These are phyloP conservation scores for Ogataea nakhonphanomensis DNA, from an alignment of 805 yeast species.

Conservation along the genomic window DNA sequence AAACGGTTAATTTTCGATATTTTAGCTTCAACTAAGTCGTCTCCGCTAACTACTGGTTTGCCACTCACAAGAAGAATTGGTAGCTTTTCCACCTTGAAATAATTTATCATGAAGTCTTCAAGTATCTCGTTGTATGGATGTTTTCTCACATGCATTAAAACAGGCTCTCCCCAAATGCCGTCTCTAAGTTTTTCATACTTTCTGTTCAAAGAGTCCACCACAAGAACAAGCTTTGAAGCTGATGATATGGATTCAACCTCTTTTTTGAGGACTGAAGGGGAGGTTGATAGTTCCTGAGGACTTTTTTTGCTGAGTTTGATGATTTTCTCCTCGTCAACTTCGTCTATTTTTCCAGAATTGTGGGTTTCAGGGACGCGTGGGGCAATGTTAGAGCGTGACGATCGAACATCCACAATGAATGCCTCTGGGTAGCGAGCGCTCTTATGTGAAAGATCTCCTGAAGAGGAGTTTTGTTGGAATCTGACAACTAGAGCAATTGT, in stretches of 20 bases:
- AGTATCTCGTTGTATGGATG: conserved; percentile 6
- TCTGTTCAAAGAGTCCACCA: conserved; percentile 5
- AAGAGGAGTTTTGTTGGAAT: too few species aligned
- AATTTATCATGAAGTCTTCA: conserved; percentile 2
- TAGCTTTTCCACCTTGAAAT: conserved; percentile 8
- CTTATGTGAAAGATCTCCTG: too few species aligned
- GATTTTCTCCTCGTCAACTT: not conserved
- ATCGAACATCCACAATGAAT: not conserved
- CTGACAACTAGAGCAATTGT: not conserved
- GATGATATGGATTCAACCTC: conserved; percentile 7
- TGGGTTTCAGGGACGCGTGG: too few species aligned
- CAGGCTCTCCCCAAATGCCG: conserved; percentile 8
- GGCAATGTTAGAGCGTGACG: too few species aligned
- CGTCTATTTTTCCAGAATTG: too few species aligned
- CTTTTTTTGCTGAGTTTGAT: not conserved
- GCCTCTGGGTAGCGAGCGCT: not conserved
- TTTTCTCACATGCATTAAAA: conserved; percentile 8
- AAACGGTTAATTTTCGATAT: conserved; percentile 3
- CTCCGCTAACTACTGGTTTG: conserved; percentile 5
- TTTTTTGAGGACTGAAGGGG: not conserved
- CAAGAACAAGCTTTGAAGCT: conserved; percentile 7
- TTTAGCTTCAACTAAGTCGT: conserved; percentile 1
- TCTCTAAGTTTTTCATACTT: conserved; percentile 1
- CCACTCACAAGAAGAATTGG: conserved; percentile 13
- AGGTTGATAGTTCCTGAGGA: not conserved